Evolutionary conservation across 257 asterid species (phyloP).

Genomic region (Jacaranda mimosifolia): DNA sequence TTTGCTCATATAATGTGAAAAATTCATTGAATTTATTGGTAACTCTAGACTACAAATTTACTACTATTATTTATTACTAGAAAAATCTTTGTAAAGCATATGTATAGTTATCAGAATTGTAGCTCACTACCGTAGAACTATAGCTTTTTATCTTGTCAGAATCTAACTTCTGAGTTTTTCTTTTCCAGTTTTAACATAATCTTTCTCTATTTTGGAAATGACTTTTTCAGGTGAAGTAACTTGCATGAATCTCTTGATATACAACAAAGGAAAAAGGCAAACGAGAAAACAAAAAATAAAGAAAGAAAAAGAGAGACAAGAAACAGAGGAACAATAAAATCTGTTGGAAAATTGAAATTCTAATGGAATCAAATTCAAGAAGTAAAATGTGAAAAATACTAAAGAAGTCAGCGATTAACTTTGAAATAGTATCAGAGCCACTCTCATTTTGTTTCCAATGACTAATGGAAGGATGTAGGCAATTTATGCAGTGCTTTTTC

Average conservation of each 20-base stretch:
- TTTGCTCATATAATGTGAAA: neutral
- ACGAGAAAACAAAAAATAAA: neutral
- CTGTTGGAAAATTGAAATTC: slow-evolving; percentile 4
- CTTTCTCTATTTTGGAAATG: neutral
- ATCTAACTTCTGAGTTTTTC: neutral
- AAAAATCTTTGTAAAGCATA: neutral
- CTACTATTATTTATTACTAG: neutral
- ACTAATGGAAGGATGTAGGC: too few relatives aligned
- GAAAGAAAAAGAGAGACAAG: neutral
- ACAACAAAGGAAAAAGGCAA: neutral
- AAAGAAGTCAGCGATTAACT: too few relatives aligned
- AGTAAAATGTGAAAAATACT: too few relatives aligned
- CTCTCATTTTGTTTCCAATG: too few relatives aligned
- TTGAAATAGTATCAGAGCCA: too few relatives aligned
- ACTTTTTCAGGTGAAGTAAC: neutral
- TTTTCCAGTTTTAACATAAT: neutral
- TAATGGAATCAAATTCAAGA: neutral
- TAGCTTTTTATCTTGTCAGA: neutral
- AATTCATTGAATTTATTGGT: neutral
- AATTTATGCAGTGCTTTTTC: neutral
- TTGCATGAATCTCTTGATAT: neutral
- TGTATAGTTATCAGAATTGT: neutral
- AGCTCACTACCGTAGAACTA: neutral
- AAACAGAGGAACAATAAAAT: neutral
- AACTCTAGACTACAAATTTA: neutral